phyloP scores from a whole-genome alignment of 2,329 filamentous ascomycete genomes.

The Talaromyces funiculosus region DNA sequence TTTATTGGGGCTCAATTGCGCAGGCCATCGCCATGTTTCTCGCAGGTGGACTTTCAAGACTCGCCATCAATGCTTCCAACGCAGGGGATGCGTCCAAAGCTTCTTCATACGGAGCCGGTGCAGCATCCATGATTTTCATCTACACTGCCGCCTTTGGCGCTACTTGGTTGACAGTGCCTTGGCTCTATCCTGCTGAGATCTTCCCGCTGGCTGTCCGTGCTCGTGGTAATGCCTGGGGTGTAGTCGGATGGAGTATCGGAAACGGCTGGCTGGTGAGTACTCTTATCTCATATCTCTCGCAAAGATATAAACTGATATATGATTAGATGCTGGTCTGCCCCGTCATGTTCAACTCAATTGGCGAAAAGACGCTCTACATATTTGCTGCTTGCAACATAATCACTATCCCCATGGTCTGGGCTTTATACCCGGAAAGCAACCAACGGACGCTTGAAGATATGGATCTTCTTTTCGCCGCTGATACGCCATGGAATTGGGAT shows the following conservation, averaged over 20 bases:
- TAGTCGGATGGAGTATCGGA: constrained; percentile 70
- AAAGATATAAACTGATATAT: constrained; percentile 9
- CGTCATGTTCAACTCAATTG: constrained; percentile 58
- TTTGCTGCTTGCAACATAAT: constrained; percentile 64
- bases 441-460: constrained; percentile 71
- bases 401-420: constrained; percentile 65
- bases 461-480: constrained; percentile 63
- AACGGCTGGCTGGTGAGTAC: constrained; percentile 57
- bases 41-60: constrained; percentile 57
- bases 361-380: constrained; percentile 67
- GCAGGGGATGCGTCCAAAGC: constrained; percentile 44
- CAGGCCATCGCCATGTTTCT: constrained; percentile 64
- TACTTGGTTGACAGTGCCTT: constrained; percentile 53
- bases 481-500: constrained; percentile 65
- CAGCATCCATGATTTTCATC: constrained; percentile 65
- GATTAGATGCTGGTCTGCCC: constrained; percentile 47
- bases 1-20: constrained; percentile 62
- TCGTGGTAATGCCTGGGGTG: constrained; percentile 70
- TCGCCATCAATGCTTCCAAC: constrained; percentile 46
- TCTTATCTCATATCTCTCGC: constrained; percentile 15
- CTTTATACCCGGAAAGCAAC: constrained; percentile 67
- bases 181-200: constrained; percentile 67
- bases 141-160: constrained; percentile 62
- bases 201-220: constrained; percentile 66
- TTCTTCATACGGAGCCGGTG: constrained; percentile 55